Evolutionary conservation across 2,329 filamentous ascomycete species (phyloP).

Genomic region (Talaromyces sp.): DNA sequence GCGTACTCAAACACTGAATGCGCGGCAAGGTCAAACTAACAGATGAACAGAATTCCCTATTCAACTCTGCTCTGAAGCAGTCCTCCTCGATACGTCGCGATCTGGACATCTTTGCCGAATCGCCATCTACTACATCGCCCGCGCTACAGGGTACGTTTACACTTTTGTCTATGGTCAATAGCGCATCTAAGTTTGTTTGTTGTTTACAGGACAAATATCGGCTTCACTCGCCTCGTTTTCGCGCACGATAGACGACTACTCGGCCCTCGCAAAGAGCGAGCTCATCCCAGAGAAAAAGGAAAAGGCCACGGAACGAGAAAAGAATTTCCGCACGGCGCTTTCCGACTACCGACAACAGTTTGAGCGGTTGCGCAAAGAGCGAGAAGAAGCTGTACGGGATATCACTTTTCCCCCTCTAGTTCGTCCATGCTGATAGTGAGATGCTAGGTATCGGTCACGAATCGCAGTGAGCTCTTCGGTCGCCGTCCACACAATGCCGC

Average conservation of each 20-base stretch:
- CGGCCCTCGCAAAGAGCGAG: conserved; percentile 77
- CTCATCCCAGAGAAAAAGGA: conserved; percentile 86
- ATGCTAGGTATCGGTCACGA: conserved; percentile 54
- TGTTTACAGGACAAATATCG: conserved; percentile 63
- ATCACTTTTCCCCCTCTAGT: conserved; percentile 12
- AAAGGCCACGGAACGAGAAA: conserved; percentile 79
- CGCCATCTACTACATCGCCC: conserved; percentile 52
- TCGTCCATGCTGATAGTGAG: not conserved
- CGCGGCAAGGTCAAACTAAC: not conserved
- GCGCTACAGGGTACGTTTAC: conserved; percentile 52
- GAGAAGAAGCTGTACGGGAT: conserved; percentile 62
- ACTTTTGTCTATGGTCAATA: not conserved
- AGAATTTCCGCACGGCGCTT: conserved; percentile 79
- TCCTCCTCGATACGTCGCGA: conserved; percentile 74
- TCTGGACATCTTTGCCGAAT: conserved; percentile 63
- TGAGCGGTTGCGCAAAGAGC: conserved; percentile 68
- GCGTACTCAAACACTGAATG: not conserved
- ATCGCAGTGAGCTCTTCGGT: conserved; percentile 77
- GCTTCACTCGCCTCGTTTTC: conserved; percentile 75
- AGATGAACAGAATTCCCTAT: conserved; percentile 64
- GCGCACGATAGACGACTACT: conserved; percentile 90
- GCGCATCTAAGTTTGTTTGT: not conserved
- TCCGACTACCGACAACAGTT: conserved; percentile 73
- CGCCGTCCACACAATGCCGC: conserved; percentile 70
- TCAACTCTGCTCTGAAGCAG: conserved; percentile 82